Base-by-base conservation (phyloP, 2,329 filamentous ascomycete genomes). In the Arthrobotrys megalospora region DNA sequence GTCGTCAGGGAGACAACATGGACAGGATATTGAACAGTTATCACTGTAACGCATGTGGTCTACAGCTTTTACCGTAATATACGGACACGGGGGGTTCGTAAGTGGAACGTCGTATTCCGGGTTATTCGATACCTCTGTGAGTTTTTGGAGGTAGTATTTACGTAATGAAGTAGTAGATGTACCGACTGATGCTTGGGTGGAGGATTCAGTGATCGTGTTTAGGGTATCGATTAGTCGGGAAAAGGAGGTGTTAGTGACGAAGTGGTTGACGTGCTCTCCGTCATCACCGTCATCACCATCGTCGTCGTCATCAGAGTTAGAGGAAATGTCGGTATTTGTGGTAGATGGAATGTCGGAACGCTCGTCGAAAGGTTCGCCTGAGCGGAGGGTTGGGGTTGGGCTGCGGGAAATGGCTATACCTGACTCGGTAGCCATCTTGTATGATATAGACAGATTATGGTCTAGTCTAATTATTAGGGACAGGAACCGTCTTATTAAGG, bases 1-100 rank as follows among this genome's bases (percentile, higher is more conserved):
- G 6, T 71, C 66, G 4, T 77, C 66, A 4, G 48, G 50, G 38
- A 77, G 32, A 34, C 73, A 77, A 32, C 73, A 77, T 6, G 73
- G 73, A 71, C 73, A 77, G 6, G 24, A 36, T 12, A 77, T 66
- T 38, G 28, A 8, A 14, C 48, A 55, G 6, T 65, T 53, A 41
- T 66, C 66, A 7, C 8, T 16, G 41, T 62, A 50, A 2, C 66
- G 47, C 1, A 34, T 14, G 5, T 65, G 6, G 34, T 77, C 73
- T 12, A 71, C 73, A 1, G 52, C 50, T 36, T 50, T 50, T 12
- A 77, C 1, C 3, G 19, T 43, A n/a, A 77, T 43, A 32, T 67
- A n/a, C 1, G 73, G 73, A 34, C 73, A 77, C 3, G 66, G 66
- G 6, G 73, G 73, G 7, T 38, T 10, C 12, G 73, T 77, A 12